A percentile compares a stretch with the other conserved stretches of the same genome.
Evolutionary conservation across 2,329 filamentous ascomycete species (phyloP).

Genomic region (Pseudocercospora musae): DNA sequence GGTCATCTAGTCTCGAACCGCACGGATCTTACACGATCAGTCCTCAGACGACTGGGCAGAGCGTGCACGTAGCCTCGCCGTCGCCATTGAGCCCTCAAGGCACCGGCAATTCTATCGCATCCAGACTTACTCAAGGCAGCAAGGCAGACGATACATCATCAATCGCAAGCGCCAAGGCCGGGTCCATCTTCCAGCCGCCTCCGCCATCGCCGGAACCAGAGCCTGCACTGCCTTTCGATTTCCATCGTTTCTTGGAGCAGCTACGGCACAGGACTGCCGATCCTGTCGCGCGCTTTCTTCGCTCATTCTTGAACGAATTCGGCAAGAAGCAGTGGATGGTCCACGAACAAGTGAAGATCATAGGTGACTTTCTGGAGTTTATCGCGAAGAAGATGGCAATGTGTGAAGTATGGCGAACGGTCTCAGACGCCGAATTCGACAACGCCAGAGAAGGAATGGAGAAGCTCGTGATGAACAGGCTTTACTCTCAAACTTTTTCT

Average conservation of each 20-base stretch:
- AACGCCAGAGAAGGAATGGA: conserved; percentile 99
- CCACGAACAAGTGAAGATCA: conserved; percentile 98
- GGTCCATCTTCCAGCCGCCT: conserved; percentile 56
- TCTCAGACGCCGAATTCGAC: conserved; percentile 95
- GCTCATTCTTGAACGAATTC: conserved; percentile 92
- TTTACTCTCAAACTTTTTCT: conserved; percentile 95
- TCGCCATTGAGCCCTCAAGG: conserved; percentile 23
- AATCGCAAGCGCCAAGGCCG: conserved; percentile 32
- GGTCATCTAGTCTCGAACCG: conserved; percentile 82
- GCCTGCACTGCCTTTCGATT: conserved; percentile 86
- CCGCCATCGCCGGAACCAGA: conserved; percentile 60
- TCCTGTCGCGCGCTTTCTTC: conserved; percentile 90
- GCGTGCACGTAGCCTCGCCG: conserved; percentile 11
- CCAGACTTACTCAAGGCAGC: conserved; percentile 19
- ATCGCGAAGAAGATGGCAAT: conserved; percentile 98
- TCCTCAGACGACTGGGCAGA: conserved; percentile 26
- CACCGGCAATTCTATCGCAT: conserved; percentile 27
- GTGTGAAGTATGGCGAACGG: conserved; percentile 93
- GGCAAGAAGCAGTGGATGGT: conserved; percentile 99
- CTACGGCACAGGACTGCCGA: conserved; percentile 96
- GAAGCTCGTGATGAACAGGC: conserved; percentile 96
- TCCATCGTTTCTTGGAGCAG: conserved; percentile 94
- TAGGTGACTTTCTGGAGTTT: conserved; percentile 91
- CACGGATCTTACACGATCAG: conserved; percentile 27
- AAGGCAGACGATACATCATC: conserved; percentile 30